Conservation (phyloP, 2,329 filamentous ascomycete species). For the Septoria linicola region DNA sequence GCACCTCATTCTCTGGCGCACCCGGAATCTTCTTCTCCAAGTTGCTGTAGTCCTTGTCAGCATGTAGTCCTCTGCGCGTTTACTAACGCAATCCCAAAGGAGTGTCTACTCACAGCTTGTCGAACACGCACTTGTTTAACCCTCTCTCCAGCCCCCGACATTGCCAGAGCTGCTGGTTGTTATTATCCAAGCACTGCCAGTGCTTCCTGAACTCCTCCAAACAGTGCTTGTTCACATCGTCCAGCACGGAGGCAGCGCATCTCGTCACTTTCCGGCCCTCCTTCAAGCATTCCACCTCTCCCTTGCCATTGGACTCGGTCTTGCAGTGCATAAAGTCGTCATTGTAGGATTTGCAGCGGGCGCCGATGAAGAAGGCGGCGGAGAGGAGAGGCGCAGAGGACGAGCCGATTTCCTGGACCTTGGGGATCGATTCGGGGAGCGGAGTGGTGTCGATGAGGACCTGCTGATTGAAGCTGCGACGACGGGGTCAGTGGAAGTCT, state of each 20-base stretch:
- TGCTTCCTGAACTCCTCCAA: constrained; percentile 86
- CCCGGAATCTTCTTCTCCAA: constrained; percentile 55
- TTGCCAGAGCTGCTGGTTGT: constrained; percentile 97
- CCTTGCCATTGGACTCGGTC: constrained; percentile 83
- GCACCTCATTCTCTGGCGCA: constrained; percentile 49
- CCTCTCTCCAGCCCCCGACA: constrained; percentile 85
- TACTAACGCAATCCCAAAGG: not conserved
- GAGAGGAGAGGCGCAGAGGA: constrained; percentile 90
- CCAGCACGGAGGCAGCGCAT: constrained; percentile 93
- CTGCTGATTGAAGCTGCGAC: constrained; percentile 85
- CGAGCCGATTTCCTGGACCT: constrained; percentile 88
- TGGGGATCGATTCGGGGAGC: constrained; percentile 85
- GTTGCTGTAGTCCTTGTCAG: constrained; percentile 39
- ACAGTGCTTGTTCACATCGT: constrained; percentile 95
- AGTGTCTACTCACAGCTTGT: constrained; percentile 73
- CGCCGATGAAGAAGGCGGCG: constrained; percentile 94
- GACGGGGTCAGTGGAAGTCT: constrained; percentile 9
- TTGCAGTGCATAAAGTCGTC: constrained; percentile 99
- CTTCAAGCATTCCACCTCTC: constrained; percentile 92
- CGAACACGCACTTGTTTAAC: constrained; percentile 92
- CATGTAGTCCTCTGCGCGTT: not conserved
- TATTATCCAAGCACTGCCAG: constrained; percentile 94
- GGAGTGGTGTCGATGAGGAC: constrained; percentile 94
- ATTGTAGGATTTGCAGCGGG: constrained; percentile 90
- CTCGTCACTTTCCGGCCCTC: constrained; percentile 95